Conservation (phyloP, 257 asterid species). For the Petunia axillaris region DNA sequence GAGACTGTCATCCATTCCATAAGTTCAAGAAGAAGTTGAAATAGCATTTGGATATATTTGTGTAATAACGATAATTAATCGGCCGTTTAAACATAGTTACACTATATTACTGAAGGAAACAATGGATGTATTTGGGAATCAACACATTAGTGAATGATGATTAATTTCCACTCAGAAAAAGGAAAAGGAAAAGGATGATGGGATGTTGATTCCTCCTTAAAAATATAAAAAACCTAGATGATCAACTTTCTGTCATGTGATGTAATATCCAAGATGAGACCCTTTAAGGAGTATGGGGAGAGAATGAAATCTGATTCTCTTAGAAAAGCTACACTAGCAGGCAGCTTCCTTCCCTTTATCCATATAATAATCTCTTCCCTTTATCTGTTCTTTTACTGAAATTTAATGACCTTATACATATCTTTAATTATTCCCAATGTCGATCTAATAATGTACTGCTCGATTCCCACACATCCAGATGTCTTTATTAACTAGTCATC, state of each 20-base stretch:
- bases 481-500: neutral
- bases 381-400: neutral
- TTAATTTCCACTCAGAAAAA: neutral
- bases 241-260: neutral
- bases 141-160: neutral
- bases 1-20: no score
- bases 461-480: neutral
- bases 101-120: no score
- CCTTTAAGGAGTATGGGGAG: neutral
- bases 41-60: no score
- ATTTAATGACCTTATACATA: neutral
- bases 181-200: neutral
- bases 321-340: neutral
- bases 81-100: no score
- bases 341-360: neutral
- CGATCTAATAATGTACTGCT: neutral
- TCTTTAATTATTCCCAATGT: neutral
- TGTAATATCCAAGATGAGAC: neutral
- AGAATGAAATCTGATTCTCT: neutral
- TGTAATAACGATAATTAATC: no score
- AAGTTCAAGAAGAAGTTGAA: no score
- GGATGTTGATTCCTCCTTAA: neutral
- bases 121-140: neutral
- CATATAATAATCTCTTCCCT: neutral
- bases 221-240: neutral